These are phyloP conservation scores for Ilyonectria sp. DNA, from an alignment of 2,329 filamentous ascomycete species.

Conservation along the genomic window DNA sequence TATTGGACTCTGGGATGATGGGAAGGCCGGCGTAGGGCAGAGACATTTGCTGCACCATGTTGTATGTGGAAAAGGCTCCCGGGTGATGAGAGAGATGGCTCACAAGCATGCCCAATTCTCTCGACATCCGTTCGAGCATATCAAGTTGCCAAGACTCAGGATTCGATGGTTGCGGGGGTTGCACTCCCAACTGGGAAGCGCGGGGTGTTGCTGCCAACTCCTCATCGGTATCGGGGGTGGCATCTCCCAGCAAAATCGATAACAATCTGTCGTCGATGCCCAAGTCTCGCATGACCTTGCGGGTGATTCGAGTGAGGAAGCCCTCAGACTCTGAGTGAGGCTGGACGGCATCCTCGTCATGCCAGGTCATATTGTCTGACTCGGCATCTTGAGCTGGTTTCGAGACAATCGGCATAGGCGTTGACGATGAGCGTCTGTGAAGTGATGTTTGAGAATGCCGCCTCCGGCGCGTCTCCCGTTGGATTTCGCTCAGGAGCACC, in stretches of 20 bases:
- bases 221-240: constrained; percentile 70
- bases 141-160: constrained; percentile 79
- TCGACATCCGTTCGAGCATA: constrained; percentile 86
- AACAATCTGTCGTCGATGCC: constrained; percentile 91
- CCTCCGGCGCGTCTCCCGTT: constrained; percentile 83
- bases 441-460: constrained; percentile 72
- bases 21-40: constrained; percentile 86
- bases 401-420: constrained; percentile 45
- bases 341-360: constrained; percentile 65
- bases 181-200: constrained; percentile 54
- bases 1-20: constrained; percentile 69
- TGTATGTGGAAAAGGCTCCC: constrained; percentile 89
- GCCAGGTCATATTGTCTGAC: constrained; percentile 64
- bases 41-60: constrained; percentile 73
- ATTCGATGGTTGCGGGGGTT: constrained; percentile 49
- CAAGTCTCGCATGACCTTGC: constrained; percentile 88
- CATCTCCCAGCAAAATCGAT: constrained; percentile 89
- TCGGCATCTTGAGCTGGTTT: constrained; percentile 49
- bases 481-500: constrained; percentile 88
- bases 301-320: constrained; percentile 85
- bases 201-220: constrained; percentile 64
- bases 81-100: constrained; percentile 86
- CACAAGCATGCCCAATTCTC: constrained; percentile 87
- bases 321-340: constrained; percentile 72
- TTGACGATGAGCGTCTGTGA: constrained; percentile 49